These are phyloP conservation scores for Coelastrella sp. DNA, from an alignment of 139 green algal species.

Conservation along the genomic window DNA sequence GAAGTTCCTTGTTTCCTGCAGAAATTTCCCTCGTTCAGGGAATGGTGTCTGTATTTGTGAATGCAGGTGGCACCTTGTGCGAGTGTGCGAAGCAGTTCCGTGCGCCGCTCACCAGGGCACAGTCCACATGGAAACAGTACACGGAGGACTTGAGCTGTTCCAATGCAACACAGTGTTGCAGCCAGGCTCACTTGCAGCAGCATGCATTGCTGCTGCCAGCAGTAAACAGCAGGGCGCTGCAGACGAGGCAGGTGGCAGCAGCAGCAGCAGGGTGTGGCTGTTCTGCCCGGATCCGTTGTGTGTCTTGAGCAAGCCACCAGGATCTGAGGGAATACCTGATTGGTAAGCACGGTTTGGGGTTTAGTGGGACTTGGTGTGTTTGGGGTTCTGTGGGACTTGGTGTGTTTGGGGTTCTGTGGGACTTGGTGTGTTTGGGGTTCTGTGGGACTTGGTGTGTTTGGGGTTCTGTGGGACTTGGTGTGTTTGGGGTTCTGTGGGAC, in stretches of 20 bases:
- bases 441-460: too few species aligned
- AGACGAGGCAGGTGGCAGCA: neutral
- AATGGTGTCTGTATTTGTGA: neutral
- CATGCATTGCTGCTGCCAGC: slow-evolving; percentile 3
- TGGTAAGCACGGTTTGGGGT: neutral
- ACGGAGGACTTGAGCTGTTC: slow-evolving; percentile 23
- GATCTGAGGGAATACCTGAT: neutral
- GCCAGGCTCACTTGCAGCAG: slow-evolving; percentile 15
- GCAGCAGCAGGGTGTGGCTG: slow-evolving; percentile 40
- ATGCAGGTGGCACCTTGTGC: slow-evolving; percentile 30
- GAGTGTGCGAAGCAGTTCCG: neutral
- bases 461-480: too few species aligned
- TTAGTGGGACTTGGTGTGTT: neutral
- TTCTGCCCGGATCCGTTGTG: slow-evolving; percentile 32
- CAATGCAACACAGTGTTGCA: slow-evolving; percentile 17
- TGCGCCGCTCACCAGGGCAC: neutral
- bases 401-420: too few species aligned
- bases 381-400: too few species aligned
- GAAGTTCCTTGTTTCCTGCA: too few species aligned
- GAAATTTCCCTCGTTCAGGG: too few species aligned
- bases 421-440: too few species aligned
- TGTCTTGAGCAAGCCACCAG: neutral
- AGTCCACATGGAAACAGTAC: neutral
- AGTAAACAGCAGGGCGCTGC: slow-evolving; percentile 12
- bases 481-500: too few species aligned